Evolutionary conservation across 2,329 filamentous ascomycete genomes (phyloP).

Genomic region (Corynespora cassiicola): DNA sequence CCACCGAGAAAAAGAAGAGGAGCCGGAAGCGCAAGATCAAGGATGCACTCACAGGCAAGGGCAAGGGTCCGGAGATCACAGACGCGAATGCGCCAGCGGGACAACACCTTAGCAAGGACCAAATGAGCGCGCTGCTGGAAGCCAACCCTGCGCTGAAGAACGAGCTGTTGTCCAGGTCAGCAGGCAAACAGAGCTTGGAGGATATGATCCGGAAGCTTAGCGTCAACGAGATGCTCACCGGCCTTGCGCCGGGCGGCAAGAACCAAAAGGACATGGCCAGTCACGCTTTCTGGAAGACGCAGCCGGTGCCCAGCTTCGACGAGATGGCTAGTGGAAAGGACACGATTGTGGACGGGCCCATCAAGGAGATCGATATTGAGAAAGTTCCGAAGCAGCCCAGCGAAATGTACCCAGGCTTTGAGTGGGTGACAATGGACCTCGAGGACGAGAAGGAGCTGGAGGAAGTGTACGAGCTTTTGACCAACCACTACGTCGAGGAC

Average conservation of each 20-base stretch:
- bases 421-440: slow-evolving; percentile 90
- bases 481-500: slow-evolving; percentile 96
- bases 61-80: slow-evolving; percentile 33
- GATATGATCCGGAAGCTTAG: slow-evolving; percentile 67
- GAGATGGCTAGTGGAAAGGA: slow-evolving; percentile 49
- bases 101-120: slow-evolving; percentile 43
- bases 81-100: slow-evolving; percentile 34
- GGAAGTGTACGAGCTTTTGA: slow-evolving; percentile 90
- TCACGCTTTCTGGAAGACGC: slow-evolving; percentile 99
- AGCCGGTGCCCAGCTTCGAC: slow-evolving; percentile 86
- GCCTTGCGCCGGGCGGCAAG: slow-evolving; percentile 78
- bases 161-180: slow-evolving; percentile 40
- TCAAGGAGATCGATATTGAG: slow-evolving; percentile 79
- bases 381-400: slow-evolving; percentile 80
- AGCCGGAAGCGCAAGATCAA: slow-evolving; percentile 69
- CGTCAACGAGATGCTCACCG: slow-evolving; percentile 75
- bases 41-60: slow-evolving; percentile 45
- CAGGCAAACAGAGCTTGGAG: slow-evolving; percentile 39
- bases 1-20: slow-evolving; percentile 68
- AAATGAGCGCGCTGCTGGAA: slow-evolving; percentile 44
- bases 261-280: slow-evolving; percentile 95
- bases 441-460: slow-evolving; percentile 77
- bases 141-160: slow-evolving; percentile 47
- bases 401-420: slow-evolving; percentile 77
- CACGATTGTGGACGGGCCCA: slow-evolving; percentile 75